phyloP scores from a whole-genome alignment of 768 basidiomycete species.

The Lactarius trivialis region DNA sequence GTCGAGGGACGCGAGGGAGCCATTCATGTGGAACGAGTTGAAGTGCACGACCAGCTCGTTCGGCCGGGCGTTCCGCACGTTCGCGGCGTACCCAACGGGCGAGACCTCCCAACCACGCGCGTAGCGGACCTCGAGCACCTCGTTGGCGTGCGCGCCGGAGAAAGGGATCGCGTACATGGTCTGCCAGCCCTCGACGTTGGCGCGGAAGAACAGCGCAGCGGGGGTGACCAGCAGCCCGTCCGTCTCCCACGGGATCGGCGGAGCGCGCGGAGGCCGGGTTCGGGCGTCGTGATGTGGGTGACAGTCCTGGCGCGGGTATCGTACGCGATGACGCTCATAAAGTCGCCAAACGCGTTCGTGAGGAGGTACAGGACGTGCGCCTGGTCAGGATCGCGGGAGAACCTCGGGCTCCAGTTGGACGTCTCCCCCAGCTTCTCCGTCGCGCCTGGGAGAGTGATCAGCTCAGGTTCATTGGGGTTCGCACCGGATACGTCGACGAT shows the following conservation, averaged over 20 bases:
- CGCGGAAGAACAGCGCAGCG: constrained; percentile 28
- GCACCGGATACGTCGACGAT: constrained; percentile 32
- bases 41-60: constrained; percentile 31
- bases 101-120: constrained; percentile 24
- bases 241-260: constrained; percentile 35
- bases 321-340: constrained; percentile 33
- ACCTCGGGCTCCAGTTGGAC: constrained; percentile 20
- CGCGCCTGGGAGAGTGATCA: constrained; percentile 32
- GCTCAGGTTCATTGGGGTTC: constrained; percentile 25
- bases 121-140: constrained; percentile 20
- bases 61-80: constrained; percentile 32
- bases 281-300: constrained; percentile 35
- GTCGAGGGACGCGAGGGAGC: constrained; percentile 32
- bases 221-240: constrained; percentile 24
- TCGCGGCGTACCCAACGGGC: constrained; percentile 28
- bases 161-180: constrained; percentile 26
- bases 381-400: constrained; percentile 30
- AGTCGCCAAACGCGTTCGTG: constrained; percentile 37
- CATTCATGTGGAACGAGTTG: constrained; percentile 29
- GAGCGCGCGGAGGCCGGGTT: constrained; percentile 29
- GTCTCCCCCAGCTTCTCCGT: constrained; percentile 31
- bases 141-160: constrained; percentile 26
- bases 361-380: constrained; percentile 32
- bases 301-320: constrained; percentile 29
- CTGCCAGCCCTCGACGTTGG: constrained; percentile 37